Evolutionary conservation across 208 protist genomes (phyloP), one percentile per base, ranked within the genome.

Genomic region (Phytomonas francai): DNA sequence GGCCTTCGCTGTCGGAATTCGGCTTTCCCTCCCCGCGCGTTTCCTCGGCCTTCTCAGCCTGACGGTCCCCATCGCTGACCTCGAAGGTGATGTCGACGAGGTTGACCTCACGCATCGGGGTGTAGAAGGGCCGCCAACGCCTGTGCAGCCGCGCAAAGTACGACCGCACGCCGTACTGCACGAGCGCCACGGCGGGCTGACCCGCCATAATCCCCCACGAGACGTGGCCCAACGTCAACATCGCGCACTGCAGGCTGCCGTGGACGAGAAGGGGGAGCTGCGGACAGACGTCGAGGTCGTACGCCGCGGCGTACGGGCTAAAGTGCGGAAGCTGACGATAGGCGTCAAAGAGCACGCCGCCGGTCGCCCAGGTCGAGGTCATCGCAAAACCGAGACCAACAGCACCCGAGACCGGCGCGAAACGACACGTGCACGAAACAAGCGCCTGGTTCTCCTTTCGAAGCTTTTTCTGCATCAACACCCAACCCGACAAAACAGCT

Each of bases 181-280:
- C 49, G 9, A 76, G 58, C 5, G 81, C 80, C 6, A 71, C 76
- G 57, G 83, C 67, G 1, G 79, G 70, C 67, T 88, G 81, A 2
- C 83, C 83, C 22, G 76, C 60, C 80, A 89, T 83, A 31, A 88
- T 80, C 2, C 71, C 79, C 84, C 87, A 92, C 42, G 83, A 72
- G 19, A 87, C 74, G 56, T 92, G 83, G 16, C 76, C 59, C 22
- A 72, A 68, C 9, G 77, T 77, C 11, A 87, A 67, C 51, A 92
- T 67, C 25, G 72, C 67, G 4, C 78, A 63, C 74, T 92, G 87
- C 29, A 88, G 67, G 29, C 69, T 68, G 29, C 68, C 60, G 65
- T 87, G 84, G 27, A 81, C 54, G 29, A 92, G 65, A 19, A 78
- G 67, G 6, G 87, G 77, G 28, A 92, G 70, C 67, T 68, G 77